Evolutionary conservation across 108 stramenopile genomes (phyloP).

Genomic region (Nitzschia sp.): DNA sequence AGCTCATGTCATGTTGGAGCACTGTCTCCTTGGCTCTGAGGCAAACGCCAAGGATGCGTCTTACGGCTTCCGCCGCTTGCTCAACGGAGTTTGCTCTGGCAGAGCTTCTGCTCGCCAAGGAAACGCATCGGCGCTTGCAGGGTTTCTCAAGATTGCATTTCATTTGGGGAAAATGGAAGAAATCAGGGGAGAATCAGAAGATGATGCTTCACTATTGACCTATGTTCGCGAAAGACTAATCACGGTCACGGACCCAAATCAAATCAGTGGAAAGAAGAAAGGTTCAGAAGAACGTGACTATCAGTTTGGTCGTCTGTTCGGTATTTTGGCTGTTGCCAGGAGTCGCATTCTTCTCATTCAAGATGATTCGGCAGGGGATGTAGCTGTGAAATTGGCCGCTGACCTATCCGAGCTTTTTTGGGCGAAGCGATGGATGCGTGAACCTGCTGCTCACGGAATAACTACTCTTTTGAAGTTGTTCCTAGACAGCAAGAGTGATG

Average conservation of each 20-base stretch:
- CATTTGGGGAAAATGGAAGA: constrained; percentile 31
- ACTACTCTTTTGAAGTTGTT: constrained; percentile 56
- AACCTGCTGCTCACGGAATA: constrained; percentile 75
- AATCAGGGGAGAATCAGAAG: constrained; percentile 34
- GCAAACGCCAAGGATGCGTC: constrained; percentile 73
- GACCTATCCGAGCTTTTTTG: constrained; percentile 78
- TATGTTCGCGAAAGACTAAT: constrained; percentile 59
- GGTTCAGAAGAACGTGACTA: constrained; percentile 80
- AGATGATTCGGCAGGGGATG: constrained; percentile 12
- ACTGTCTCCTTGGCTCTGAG: constrained; percentile 55
- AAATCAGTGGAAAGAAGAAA: constrained; percentile 60
- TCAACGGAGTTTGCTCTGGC: constrained; percentile 81
- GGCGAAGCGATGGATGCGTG: constrained; percentile 78
- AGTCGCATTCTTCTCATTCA: constrained; percentile 54
- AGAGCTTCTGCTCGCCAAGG: constrained; percentile 84
- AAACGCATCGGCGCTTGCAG: constrained; percentile 74
- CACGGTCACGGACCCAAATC: constrained; percentile 41
- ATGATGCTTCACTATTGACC: constrained; percentile 19
- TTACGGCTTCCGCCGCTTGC: constrained; percentile 73
- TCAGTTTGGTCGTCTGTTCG: constrained; percentile 82
- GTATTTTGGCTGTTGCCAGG: constrained; percentile 66
- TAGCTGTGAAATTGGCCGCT: constrained; percentile 8
- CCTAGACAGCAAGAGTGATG: constrained; percentile 15
- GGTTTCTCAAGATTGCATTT: constrained; percentile 66
- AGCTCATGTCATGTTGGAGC: constrained; percentile 67